Conservation (phyloP, 352 stramenopile genomes). For the Globisporangium viniferum region DNA sequence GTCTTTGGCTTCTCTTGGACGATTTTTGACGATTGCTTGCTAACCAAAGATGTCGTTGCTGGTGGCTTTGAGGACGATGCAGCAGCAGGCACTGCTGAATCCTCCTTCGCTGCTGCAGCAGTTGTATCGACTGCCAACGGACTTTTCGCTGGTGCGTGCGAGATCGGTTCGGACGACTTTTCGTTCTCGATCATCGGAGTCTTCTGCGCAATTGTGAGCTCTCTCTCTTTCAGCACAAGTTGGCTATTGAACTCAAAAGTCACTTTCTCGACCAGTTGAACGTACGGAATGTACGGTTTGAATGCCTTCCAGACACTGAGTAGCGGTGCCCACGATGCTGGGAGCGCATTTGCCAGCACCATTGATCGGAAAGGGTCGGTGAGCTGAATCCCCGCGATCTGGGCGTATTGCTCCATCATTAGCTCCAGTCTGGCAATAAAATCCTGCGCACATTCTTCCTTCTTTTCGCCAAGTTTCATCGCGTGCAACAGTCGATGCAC, state of each 20-base stretch:
- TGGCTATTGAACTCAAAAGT: conserved; percentile 18
- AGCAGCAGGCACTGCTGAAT: not conserved
- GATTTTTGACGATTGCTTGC: not conserved
- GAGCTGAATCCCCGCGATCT: conserved; percentile 32
- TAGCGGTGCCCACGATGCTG: conserved; percentile 24
- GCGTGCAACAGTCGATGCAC: conserved; percentile 44
- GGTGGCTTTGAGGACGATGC: not conserved
- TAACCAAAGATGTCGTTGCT: not conserved
- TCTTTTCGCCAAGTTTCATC: conserved; percentile 44
- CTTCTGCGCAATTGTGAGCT: conserved; percentile 7
- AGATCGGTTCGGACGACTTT: not conserved
- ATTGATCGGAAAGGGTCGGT: conserved; percentile 40
- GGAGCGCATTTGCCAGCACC: conserved; percentile 33
- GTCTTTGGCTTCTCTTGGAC: conserved; percentile 1
- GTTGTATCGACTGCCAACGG: not conserved
- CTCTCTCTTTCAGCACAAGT: conserved; percentile 17
- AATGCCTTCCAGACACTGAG: conserved; percentile 33
- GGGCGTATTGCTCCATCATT: conserved; percentile 37
- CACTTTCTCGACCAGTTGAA: conserved; percentile 36
- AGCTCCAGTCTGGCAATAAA: conserved; percentile 43
- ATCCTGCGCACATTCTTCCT: conserved; percentile 30
- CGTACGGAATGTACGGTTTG: conserved; percentile 39
- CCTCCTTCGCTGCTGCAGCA: not conserved
- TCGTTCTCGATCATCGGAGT: not conserved
- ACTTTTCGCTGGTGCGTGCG: not conserved